These are phyloP conservation scores for Chrysosporium queenslandicum DNA, from an alignment of 2,329 filamentous ascomycete genomes.

Conservation along the genomic window DNA sequence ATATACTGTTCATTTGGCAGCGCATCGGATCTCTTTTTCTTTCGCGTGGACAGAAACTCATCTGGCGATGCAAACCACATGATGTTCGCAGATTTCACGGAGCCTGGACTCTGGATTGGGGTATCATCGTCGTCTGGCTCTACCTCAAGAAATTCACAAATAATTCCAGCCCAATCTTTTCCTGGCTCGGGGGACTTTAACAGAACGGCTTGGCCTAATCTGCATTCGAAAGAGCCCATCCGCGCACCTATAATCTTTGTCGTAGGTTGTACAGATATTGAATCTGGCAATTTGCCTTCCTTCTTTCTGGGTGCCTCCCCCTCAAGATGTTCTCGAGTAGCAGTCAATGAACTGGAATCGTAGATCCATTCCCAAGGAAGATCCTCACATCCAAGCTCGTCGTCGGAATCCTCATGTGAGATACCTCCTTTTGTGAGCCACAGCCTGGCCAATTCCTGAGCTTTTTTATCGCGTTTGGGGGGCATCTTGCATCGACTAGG, in stretches of 20 bases:
- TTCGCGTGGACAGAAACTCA: constrained; percentile 73
- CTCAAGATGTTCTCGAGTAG: constrained; percentile 14
- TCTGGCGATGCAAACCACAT: constrained; percentile 88
- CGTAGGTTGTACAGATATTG: constrained; percentile 19
- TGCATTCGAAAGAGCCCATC: constrained; percentile 72
- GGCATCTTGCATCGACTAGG: constrained; percentile 25
- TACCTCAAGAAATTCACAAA: constrained; percentile 68
- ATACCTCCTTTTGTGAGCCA: constrained; percentile 53
- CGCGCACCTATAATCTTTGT: constrained; percentile 64
- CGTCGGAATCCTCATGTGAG: constrained; percentile 70
- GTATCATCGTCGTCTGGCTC: constrained; percentile 56
- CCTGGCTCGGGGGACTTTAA: constrained; percentile 78
- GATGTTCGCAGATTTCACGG: constrained; percentile 66
- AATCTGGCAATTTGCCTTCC: constrained; percentile 14
- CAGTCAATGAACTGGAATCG: constrained; percentile 17
- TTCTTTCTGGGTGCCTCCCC: constrained; percentile 9
- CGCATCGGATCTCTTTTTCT: constrained; percentile 72
- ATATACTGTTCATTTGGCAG: constrained; percentile 86
- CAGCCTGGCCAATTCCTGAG: constrained; percentile 34
- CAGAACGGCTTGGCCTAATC: constrained; percentile 70
- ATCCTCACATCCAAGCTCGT: constrained; percentile 68
- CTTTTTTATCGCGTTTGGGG: constrained; percentile 17
- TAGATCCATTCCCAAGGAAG: constrained; percentile 75
- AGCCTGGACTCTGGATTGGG: constrained; percentile 46
- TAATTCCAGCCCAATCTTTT: constrained; percentile 85